A percentile compares a stretch with the other conserved stretches of the same genome.
Evolutionary conservation across 1,139 yeast species (phyloP).

Genomic region (Zygoascus meyerae): DNA sequence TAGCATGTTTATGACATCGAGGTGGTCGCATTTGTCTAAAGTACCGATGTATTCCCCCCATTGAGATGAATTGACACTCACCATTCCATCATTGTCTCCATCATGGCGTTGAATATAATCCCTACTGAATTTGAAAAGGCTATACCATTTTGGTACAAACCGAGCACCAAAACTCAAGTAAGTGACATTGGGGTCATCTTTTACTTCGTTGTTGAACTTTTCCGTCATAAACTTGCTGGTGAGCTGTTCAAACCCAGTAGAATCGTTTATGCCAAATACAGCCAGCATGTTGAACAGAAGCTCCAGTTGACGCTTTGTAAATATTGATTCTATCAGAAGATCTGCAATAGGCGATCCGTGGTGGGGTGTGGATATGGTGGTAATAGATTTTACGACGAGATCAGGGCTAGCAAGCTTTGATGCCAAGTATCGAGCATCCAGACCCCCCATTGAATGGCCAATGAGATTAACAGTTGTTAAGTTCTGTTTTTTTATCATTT

Average conservation of each 20-base stretch:
- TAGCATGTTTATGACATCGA: slow-evolving; percentile 62
- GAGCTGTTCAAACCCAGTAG: slow-evolving; percentile 34
- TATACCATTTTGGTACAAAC: slow-evolving; percentile 57
- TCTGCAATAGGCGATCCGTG: slow-evolving; percentile 84
- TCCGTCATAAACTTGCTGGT: slow-evolving; percentile 49
- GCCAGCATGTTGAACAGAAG: slow-evolving; percentile 12
- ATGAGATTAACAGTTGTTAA: slow-evolving; percentile 49
- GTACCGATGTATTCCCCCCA: slow-evolving; percentile 88
- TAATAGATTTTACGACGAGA: slow-evolving; percentile 45
- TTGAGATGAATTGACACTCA: slow-evolving; percentile 66
- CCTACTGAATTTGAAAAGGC: slow-evolving; percentile 61
- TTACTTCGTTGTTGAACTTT: slow-evolving; percentile 48
- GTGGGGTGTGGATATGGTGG: slow-evolving; percentile 87
- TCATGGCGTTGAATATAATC: slow-evolving; percentile 44
- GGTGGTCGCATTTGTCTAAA: slow-evolving; percentile 70
- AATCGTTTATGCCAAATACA: slow-evolving; percentile 18
- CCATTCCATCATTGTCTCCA: slow-evolving; percentile 78
- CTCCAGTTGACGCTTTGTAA: slow-evolving; percentile 10
- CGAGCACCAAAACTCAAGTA: slow-evolving; percentile 83
- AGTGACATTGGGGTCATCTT: slow-evolving; percentile 54
- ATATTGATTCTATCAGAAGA: slow-evolving; percentile 13
- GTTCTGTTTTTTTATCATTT: slow-evolving; percentile 40
- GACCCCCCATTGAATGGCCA: slow-evolving; percentile 96
- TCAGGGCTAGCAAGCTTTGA: slow-evolving; percentile 42
- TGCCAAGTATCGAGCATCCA: slow-evolving; percentile 74